phyloP scores from a whole-genome alignment of 2,329 filamentous ascomycete species.

The Lithohypha guttulata region DNA sequence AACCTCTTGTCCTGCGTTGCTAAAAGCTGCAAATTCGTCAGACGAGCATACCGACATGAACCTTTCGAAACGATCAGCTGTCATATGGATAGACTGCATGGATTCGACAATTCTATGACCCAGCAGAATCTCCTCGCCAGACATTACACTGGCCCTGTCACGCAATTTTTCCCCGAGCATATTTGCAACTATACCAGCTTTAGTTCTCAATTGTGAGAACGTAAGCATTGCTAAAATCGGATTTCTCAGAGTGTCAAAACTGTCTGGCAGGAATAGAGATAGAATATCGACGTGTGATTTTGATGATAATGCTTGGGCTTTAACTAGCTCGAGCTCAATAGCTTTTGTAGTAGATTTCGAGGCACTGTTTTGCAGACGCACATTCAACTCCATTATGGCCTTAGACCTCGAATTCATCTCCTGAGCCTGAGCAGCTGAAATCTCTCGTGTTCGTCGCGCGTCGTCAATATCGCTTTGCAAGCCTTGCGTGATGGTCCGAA shows the following conservation, averaged over 20 bases:
- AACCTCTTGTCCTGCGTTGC: conserved; percentile 72
- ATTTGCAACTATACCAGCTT: conserved; percentile 64
- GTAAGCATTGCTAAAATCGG: conserved; percentile 80
- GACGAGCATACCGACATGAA: conserved; percentile 69
- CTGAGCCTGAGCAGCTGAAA: conserved; percentile 85
- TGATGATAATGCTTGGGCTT: conserved; percentile 80
- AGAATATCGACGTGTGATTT: conserved; percentile 80
- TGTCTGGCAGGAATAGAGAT: conserved; percentile 78
- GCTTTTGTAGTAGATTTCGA: conserved; percentile 89
- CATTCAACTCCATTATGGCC: conserved; percentile 93
- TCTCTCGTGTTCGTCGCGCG: conserved; percentile 74
- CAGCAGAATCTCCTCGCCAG: conserved; percentile 68
- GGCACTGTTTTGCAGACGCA: conserved; percentile 82
- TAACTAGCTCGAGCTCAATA: conserved; percentile 78
- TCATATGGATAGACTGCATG: conserved; percentile 69
- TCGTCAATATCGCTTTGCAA: conserved; percentile 82
- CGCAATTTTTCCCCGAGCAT: conserved; percentile 71
- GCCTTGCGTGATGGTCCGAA: conserved; percentile 77
- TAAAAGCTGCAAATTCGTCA: conserved; percentile 67
- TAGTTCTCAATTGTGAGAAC: conserved; percentile 81
- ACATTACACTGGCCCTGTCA: conserved; percentile 51
- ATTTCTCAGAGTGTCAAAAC: conserved; percentile 67
- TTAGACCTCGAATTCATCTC: conserved; percentile 79
- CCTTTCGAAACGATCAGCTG: conserved; percentile 49
- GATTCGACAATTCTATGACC: conserved; percentile 70